Evolutionary conservation across 148 eudicot genomes (phyloP), one percentile per base, ranked within the genome.

Genomic region (Rhododendron simsii): DNA sequence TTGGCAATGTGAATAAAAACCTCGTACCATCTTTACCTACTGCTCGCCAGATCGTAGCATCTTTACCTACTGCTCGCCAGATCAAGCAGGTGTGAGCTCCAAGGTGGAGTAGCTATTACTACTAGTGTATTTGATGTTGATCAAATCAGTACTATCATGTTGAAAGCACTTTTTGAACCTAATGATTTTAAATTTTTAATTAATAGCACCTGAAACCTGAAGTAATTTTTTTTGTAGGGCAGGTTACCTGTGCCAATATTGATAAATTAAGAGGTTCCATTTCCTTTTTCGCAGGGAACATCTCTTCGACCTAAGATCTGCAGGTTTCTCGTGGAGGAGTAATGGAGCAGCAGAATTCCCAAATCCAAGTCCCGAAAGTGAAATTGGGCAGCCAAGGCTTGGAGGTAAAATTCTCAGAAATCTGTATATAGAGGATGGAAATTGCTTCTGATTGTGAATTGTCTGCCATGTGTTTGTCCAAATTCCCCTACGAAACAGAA

Each of bases 331-430:
- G 51, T 3, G 30, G 18, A 45, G 81, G 33, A 84, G 3, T n/a
- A 61, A 86, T 86, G 88, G 88, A 87, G 76, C 78, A 7, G 69
- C 69, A 41, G 2, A 69, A 20, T 26, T 47, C 82, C 44, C 37
- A 78, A 53, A 89, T 78, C 35, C 86, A 86, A 78, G 83, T 90
- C 55, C 91, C 89, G 21, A 88, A 81, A 86, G 84, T 90, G 78
- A 86, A 88, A 78, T 57, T 90, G 81, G 91, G 90, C 37, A 21
- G 67, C 15, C 91, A 90, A 71, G 91, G 90, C 1, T 80, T 90
- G 67, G 91, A 89, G 91, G 91, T 89, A 87, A 84, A 15, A 55
- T 15, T 16, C 4, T 18, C 20, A 55, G 61, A 55, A 55, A 55
- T 18, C 21, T 18, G 21, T 3, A 15, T 5, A 55, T 16, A 55